Conservation (phyloP, 805 yeast species). For the Nakazawaea wyomingensis region DNA sequence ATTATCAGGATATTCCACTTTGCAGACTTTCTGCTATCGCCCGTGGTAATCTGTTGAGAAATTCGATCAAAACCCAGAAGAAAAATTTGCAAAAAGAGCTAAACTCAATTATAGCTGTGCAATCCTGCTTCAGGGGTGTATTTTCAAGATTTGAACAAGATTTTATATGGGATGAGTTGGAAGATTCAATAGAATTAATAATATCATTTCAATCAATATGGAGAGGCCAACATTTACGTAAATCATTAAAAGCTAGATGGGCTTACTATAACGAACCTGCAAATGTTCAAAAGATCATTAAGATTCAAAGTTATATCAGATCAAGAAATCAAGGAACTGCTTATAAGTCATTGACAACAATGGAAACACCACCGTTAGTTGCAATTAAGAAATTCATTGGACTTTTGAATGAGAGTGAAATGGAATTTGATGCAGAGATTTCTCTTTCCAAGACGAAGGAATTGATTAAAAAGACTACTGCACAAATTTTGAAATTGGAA, state of each 20-base stretch:
- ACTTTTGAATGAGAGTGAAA: constrained; percentile 64
- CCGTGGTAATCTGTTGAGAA: constrained; percentile 37
- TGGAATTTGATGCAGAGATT: constrained; percentile 72
- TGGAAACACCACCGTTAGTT: constrained; percentile 70
- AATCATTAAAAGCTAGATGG: constrained; percentile 26
- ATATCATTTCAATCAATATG: constrained; percentile 47
- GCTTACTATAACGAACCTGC: constrained; percentile 42
- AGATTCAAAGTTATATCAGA: constrained; percentile 70
- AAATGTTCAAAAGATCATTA: constrained; percentile 56
- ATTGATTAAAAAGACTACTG: constrained; percentile 63
- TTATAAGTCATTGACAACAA: constrained; percentile 63
- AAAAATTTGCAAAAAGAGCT: constrained; percentile 17
- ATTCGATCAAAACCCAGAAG: constrained; percentile 18
- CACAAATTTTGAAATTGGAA: constrained; percentile 66
- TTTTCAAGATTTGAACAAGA: constrained; percentile 54
- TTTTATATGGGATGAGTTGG: constrained; percentile 46
- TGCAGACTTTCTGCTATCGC: constrained; percentile 36
- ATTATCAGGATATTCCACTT: constrained; percentile 33
- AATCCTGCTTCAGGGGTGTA: constrained; percentile 60
- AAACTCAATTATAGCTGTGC: constrained; percentile 38
- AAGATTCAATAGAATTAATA: constrained; percentile 35
- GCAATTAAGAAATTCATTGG: constrained; percentile 75
- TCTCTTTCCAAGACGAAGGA: constrained; percentile 64
- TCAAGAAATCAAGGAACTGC: constrained; percentile 66
- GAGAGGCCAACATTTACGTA: constrained; percentile 44